These are phyloP conservation scores for Colletotrichum camelliae DNA, from an alignment of 2,329 filamentous ascomycete species.

Conservation along the genomic window DNA sequence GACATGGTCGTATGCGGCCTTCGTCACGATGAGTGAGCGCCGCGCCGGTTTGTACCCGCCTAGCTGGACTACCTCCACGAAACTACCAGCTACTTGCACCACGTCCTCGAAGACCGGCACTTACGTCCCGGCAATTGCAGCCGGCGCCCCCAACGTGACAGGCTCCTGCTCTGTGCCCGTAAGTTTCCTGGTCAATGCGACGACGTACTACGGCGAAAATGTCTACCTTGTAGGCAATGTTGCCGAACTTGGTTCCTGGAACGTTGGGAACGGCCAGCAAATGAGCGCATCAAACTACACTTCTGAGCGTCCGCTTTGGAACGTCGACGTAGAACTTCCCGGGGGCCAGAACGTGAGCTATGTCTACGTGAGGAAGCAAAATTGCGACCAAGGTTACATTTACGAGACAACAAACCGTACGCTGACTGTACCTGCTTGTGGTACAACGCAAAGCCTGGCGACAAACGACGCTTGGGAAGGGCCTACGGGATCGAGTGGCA, in stretches of 20 bases:
- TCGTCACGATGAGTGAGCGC: constrained; percentile 50
- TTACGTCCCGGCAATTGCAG: constrained; percentile 39
- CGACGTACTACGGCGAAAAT: constrained; percentile 53
- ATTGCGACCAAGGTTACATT: constrained; percentile 45
- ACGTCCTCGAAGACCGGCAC: constrained; percentile 27
- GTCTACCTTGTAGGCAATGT: constrained; percentile 49
- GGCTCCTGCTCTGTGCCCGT: constrained; percentile 38
- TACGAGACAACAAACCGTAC: constrained; percentile 50
- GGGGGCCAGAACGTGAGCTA: constrained; percentile 49
- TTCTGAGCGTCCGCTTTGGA: constrained; percentile 47
- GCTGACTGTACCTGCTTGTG: constrained; percentile 42
- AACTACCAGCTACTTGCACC: constrained; percentile 32
- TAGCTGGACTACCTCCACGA: constrained; percentile 28
- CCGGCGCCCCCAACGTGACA: constrained; percentile 38
- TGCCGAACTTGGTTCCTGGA: constrained; percentile 48
- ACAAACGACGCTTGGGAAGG: constrained; percentile 46
- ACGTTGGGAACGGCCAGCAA: constrained; percentile 40
- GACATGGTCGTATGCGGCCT: constrained; percentile 59
- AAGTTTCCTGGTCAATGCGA: constrained; percentile 50
- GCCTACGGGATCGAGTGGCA: constrained; percentile 30
- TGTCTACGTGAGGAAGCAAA: constrained; percentile 49
- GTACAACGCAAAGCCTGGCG: constrained; percentile 27
- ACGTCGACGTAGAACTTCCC: constrained; percentile 40
- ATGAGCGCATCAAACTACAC: constrained; percentile 49
- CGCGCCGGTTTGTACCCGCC: constrained; percentile 38